Evolutionary conservation across 805 yeast species (phyloP), one percentile per base, ranked within the genome.

Genomic region (Saccharomycodes ludwigii): DNA sequence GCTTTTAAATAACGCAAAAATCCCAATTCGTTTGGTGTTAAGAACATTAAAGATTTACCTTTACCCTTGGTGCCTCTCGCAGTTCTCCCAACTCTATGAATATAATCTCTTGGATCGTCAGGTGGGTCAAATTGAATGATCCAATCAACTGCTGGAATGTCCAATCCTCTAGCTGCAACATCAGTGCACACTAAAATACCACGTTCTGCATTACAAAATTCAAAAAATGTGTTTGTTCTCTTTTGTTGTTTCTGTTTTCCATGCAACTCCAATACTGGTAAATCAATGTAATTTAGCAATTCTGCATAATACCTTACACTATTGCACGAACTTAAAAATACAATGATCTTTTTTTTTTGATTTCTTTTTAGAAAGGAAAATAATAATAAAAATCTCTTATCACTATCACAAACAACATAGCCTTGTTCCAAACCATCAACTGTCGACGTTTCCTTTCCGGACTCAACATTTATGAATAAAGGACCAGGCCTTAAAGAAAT

Each of bases 231-330:
- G 59, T 91, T 91, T 31, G 98, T 91, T 56, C 99, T 74, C 68
- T 91, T 91, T 57, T 88, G 96, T 63, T 91, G 99, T 58, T 91
- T 91, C 65, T 91, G 98, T 56, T 91, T 88, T 29, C 99, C 99
- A 54, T 91, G 98, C 38, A 91, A 65, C 54, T 86, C 97, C 42
- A 91, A 68, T 10, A 91, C 99, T 20, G 98, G 99, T 47, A 91
- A 69, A 56, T 88, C 98, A 46, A 91, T 91, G 60, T 91, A 91
- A 61, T 91, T 91, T 43, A 91, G 68, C 45, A 91, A 67, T 60
- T 93, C 99, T 29, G 94, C 86, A 54, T 83, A 88, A 59, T 85
- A 91, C 61, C 85, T 91, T 42, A 91, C 99, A 53, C 94, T 79
- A 65, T 88, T 91, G 68, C 98, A 88, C 4, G 96, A 85, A 13